phyloP scores from a whole-genome alignment of 768 basidiomycete species.

The Leucosporidium creatinivorum region DNA sequence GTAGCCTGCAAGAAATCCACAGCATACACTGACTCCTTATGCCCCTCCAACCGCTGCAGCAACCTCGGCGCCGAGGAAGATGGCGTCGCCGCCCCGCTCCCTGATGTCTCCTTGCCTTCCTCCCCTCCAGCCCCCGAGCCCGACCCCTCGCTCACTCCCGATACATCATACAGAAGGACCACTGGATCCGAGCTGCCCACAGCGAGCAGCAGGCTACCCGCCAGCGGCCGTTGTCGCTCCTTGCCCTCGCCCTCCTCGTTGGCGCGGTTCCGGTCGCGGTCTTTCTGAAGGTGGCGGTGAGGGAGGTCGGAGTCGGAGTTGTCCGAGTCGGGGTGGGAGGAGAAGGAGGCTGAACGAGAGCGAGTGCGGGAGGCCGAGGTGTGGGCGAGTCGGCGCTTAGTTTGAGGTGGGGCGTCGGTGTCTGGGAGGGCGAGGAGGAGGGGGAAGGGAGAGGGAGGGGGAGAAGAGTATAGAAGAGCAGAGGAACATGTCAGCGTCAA shows the following conservation, averaged over 20 bases:
- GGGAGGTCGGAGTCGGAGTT: background rate
- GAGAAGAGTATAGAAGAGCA: too few species aligned
- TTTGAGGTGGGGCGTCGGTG: background rate
- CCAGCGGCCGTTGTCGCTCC: too few species aligned
- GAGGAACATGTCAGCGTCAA: too few species aligned
- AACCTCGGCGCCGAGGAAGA: background rate
- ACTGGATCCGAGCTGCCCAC: background rate
- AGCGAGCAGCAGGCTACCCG: background rate
- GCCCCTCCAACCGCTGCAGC: conserved; percentile 12
- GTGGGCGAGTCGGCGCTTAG: background rate
- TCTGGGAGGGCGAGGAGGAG: background rate
- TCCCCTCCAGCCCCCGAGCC: background rate
- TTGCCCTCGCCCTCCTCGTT: background rate
- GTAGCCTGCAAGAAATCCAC: conserved; percentile 1
- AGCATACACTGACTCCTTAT: conserved; percentile 6
- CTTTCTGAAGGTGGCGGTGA: background rate
- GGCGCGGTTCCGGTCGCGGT: background rate
- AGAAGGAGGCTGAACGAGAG: background rate
- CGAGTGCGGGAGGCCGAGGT: background rate
- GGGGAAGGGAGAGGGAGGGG: background rate
- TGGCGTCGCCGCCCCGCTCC: background rate
- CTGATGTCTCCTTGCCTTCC: background rate
- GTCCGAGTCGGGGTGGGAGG: background rate
- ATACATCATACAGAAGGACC: conserved; percentile 2
- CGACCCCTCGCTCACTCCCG: background rate